Base-by-base conservation (phyloP, 2,329 filamentous ascomycete species). In the Purpureocillium takamizusanense region DNA sequence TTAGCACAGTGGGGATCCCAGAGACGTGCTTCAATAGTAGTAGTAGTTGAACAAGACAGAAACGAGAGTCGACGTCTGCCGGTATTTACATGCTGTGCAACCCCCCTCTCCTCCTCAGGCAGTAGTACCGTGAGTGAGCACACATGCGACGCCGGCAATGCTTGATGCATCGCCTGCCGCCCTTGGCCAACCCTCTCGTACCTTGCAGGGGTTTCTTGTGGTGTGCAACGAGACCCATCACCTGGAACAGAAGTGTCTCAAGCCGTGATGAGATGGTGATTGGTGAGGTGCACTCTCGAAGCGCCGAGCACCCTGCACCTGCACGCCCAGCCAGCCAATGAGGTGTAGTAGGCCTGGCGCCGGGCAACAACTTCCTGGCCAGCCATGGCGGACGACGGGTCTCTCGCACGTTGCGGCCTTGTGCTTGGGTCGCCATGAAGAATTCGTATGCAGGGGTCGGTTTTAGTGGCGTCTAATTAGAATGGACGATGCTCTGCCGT, bases 301-400 rank as follows among this genome's bases (percentile, higher is more conserved):
- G 54, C 55, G 56, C 56, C 46, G 46, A 49, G 44, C 45, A 38
- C 32, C 36, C 39, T 46, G 38, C 39, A 43, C 41, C 38, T 39
- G 27, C 36, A 39, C 47, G 48, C 44, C 49, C 38, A 46, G 39
- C 37, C 31, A 36, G 28, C 56, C 55, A 57, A 59, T 58, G 28
- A 25, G 21, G 10, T 10, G 10, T 10, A 10, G 21, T 10, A 25
- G 21, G 10, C 21, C 6, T 6, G 10, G 21, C 21, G 21, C 21
- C 21, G 21, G 10, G 21, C 21, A 10, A 25, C 21, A 6, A 10
- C 21, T 6, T 25, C n/a, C 21, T 25, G 21, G 21, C 21, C 21
- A 10, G n/a, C n/a, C n/a, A n/a, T n/a, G n/a, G n/a, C n/a, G 6
- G 21, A 25, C 21, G 6, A 25, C 21, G 6, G 10, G 10, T 25